Conservation (phyloP, 208 protist genomes). For the Wallacemonas sp. region DNA sequence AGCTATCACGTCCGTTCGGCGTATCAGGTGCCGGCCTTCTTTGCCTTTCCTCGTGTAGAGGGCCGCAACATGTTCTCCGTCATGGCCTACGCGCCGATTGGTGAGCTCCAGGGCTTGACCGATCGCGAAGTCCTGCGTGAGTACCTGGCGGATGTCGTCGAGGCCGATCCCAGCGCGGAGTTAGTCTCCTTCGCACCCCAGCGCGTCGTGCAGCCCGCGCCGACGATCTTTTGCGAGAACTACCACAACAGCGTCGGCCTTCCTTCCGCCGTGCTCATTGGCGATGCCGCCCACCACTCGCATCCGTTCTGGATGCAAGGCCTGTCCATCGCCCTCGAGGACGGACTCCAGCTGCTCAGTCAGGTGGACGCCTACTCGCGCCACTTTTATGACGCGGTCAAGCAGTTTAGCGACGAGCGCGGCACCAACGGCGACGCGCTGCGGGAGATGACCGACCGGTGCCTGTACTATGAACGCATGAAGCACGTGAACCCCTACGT, state of each 20-base stretch:
- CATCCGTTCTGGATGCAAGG: slow-evolving; percentile 89
- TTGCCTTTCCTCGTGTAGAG: slow-evolving; percentile 75
- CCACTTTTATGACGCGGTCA: slow-evolving; percentile 88
- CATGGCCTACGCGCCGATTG: slow-evolving; percentile 77
- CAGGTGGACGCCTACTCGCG: slow-evolving; percentile 84
- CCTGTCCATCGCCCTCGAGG: slow-evolving; percentile 82
- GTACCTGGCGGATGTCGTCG: slow-evolving; percentile 37
- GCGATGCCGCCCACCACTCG: slow-evolving; percentile 79
- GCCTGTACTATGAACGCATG: slow-evolving; percentile 78
- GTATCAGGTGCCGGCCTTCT: slow-evolving; percentile 54
- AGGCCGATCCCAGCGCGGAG: slow-evolving; percentile 20
- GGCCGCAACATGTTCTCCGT: slow-evolving; percentile 72
- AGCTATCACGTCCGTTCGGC: slow-evolving; percentile 59
- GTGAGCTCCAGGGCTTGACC: slow-evolving; percentile 47
- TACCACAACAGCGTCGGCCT: slow-evolving; percentile 87
- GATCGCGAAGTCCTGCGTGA: slow-evolving; percentile 46
- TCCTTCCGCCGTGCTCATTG: slow-evolving; percentile 80
- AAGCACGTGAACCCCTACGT: slow-evolving; percentile 84
- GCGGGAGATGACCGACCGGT: slow-evolving; percentile 82
- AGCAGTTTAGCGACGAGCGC: slow-evolving; percentile 87
- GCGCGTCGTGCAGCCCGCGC: slow-evolving; percentile 35
- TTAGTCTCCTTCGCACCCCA: slow-evolving; percentile 34
- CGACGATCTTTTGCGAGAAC: slow-evolving; percentile 88
- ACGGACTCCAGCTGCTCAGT: slow-evolving; percentile 76
- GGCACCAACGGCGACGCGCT: slow-evolving; percentile 81